These are phyloP conservation scores for Flaveria robusta DNA, from an alignment of 129 eudicot genomes.

Conservation along the genomic window DNA sequence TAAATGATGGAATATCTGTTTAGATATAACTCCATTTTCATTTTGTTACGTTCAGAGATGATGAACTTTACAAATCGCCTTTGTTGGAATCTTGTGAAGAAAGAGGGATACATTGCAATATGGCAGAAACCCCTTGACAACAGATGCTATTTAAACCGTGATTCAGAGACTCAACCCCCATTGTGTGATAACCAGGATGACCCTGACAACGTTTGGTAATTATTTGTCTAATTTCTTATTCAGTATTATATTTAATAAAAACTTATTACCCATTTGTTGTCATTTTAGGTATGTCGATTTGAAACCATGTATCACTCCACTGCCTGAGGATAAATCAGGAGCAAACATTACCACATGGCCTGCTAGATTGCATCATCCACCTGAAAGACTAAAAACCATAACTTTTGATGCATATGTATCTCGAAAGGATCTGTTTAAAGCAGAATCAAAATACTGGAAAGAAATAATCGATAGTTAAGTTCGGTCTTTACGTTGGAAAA, in stretches of 20 bases:
- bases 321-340: conserved; percentile 79
- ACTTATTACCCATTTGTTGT: neutral
- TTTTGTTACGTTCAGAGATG: conserved; percentile 57
- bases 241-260: neutral
- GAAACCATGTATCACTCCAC: conserved; percentile 72
- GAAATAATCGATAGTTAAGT: conserved; percentile 76
- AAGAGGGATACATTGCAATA: conserved; percentile 92
- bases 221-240: neutral
- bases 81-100: conserved; percentile 93
- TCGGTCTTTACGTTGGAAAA: conserved; percentile 70
- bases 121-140: conserved; percentile 92
- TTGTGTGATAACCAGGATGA: conserved; percentile 77
- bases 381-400: conserved; percentile 83
- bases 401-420: conserved; percentile 85
- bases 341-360: conserved; percentile 80
- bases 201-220: conserved; percentile 89
- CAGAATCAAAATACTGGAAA: conserved; percentile 90
- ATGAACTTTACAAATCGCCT: conserved; percentile 80
- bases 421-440: conserved; percentile 82
- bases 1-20: neutral
- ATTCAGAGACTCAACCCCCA: conserved; percentile 64
- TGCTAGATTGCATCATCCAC: conserved; percentile 74
- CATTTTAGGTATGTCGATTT: conserved; percentile 74
- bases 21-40: neutral
- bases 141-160: conserved; percentile 79